Conservation (phyloP, 768 basidiomycete species). For the Auricularia sp. region DNA sequence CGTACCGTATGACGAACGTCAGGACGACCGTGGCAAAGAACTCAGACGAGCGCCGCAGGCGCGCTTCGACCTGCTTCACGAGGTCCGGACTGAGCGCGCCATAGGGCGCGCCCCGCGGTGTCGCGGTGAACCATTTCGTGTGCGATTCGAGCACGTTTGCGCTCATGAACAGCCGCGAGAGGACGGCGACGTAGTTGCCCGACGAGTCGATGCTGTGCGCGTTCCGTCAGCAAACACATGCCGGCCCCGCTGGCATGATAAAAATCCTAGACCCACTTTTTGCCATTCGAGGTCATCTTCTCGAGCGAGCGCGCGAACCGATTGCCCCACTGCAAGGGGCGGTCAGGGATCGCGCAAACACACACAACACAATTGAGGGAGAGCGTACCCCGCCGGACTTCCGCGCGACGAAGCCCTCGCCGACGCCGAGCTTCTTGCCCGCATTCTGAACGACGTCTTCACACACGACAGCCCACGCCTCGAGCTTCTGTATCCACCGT, state of each 20-base stretch:
- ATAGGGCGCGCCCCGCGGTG: slow-evolving; percentile 64
- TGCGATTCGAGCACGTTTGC: slow-evolving; percentile 83
- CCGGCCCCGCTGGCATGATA: background rate
- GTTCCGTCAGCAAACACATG: slow-evolving; percentile 6
- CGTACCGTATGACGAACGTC: slow-evolving; percentile 69
- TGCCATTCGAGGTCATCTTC: slow-evolving; percentile 70
- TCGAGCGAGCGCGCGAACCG: slow-evolving; percentile 67
- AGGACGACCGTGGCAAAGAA: slow-evolving; percentile 85
- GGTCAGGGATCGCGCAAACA: slow-evolving; percentile 6
- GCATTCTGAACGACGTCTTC: slow-evolving; percentile 73
- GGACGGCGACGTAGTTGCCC: slow-evolving; percentile 66
- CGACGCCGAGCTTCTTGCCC: slow-evolving; percentile 80
- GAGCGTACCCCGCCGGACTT: slow-evolving; percentile 52
- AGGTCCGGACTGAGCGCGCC: slow-evolving; percentile 56
- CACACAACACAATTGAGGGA: slow-evolving; percentile 21
- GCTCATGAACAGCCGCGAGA: slow-evolving; percentile 61
- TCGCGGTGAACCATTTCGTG: slow-evolving; percentile 56
- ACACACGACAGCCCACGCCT: slow-evolving; percentile 70
- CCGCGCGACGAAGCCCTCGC: slow-evolving; percentile 77
- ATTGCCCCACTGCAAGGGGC: slow-evolving; percentile 46
- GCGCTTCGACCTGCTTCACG: slow-evolving; percentile 54
- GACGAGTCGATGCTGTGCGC: slow-evolving; percentile 72
- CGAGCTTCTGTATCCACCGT: slow-evolving; percentile 64
- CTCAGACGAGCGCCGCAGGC: slow-evolving; percentile 74
- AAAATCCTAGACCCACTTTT: slow-evolving; percentile 49